Evolutionary conservation across 1,139 yeast species (phyloP).

Genomic region (Meyerozyma carpophila): DNA sequence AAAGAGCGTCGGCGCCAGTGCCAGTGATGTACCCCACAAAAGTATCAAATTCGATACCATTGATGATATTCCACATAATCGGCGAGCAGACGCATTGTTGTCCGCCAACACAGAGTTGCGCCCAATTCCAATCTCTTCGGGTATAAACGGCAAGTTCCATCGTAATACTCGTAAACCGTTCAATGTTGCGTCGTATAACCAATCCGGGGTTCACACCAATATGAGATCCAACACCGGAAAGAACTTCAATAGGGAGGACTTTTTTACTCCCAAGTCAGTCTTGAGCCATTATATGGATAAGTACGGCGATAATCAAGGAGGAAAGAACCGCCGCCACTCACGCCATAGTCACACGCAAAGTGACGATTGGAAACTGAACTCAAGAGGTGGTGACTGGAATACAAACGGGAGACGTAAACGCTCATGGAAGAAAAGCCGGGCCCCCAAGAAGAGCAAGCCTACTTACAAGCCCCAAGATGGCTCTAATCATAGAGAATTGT

Average conservation of each 20-base stretch:
- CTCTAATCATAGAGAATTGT: neutral
- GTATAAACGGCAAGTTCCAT: constrained; percentile 30
- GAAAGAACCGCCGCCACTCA: constrained; percentile 8
- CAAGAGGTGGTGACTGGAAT: constrained; percentile 25
- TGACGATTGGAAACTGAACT: constrained; percentile 5
- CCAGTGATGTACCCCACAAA: neutral
- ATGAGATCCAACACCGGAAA: constrained; percentile 9
- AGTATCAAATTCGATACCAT: neutral
- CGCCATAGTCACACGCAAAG: constrained; percentile 10
- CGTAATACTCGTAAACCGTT: constrained; percentile 56
- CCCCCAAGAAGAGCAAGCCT: constrained; percentile 11
- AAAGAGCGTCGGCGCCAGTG: neutral
- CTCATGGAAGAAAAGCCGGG: constrained; percentile 23
- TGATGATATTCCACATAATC: constrained; percentile 31
- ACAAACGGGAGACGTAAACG: constrained; percentile 24
- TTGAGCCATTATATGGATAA: constrained; percentile 69
- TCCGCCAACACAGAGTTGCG: constrained; percentile 35
- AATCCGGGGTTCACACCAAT: constrained; percentile 28
- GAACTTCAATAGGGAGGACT: constrained; percentile 59
- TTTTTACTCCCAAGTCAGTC: constrained; percentile 73
- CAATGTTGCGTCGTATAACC: constrained; percentile 53
- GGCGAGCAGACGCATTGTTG: constrained; percentile 42
- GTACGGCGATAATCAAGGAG: constrained; percentile 36
- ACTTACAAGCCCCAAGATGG: constrained; percentile 8
- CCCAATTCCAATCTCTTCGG: constrained; percentile 38